Percentiles rank a stretch among this genome's conserved stretches.
phyloP scores from a whole-genome alignment of 1,284 basidiomycete genomes.

The Leccinum variabile region DNA sequence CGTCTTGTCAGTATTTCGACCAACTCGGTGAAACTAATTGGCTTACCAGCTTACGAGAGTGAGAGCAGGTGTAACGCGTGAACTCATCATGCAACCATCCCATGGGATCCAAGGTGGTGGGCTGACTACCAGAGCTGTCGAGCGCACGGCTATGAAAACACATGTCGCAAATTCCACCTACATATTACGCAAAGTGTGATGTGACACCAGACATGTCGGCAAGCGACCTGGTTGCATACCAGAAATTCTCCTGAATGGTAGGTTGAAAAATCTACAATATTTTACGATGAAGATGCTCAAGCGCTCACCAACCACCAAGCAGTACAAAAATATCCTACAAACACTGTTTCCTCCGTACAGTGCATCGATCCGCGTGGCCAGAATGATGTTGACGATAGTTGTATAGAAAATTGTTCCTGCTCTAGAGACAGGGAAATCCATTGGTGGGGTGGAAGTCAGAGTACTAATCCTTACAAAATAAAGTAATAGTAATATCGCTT shows the following conservation, averaged over 20 bases:
- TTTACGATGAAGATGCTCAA: background rate
- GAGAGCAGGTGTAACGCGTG: conserved; percentile 17
- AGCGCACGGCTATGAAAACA: conserved; percentile 18
- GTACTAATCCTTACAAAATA: conserved; percentile 17
- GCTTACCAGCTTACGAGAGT: conserved; percentile 25
- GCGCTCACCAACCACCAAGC: conserved; percentile 21
- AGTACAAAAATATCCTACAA: conserved; percentile 16
- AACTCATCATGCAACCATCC: conserved; percentile 19
- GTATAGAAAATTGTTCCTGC: conserved; percentile 22
- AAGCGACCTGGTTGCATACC: conserved; percentile 7
- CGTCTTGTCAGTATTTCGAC: conserved; percentile 1
- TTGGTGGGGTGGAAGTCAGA: background rate
- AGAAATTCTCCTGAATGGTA: conserved; percentile 16
- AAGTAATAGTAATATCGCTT: conserved; percentile 25
- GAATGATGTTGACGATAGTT: conserved; percentile 24
- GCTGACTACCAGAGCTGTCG: conserved; percentile 13
- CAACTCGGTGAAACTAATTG: background rate
- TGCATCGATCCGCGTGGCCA: conserved; percentile 20
- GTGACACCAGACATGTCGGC: background rate
- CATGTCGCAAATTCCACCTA: conserved; percentile 24
- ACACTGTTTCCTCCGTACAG: conserved; percentile 5
- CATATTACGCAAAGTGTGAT: background rate
- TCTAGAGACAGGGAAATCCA: conserved; percentile 3
- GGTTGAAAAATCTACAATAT: background rate
- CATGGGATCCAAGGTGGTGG: conserved; percentile 21